Evolutionary conservation across 2,329 filamentous ascomycete genomes (phyloP).

Genomic region (Gaeumannomyces sp.): DNA sequence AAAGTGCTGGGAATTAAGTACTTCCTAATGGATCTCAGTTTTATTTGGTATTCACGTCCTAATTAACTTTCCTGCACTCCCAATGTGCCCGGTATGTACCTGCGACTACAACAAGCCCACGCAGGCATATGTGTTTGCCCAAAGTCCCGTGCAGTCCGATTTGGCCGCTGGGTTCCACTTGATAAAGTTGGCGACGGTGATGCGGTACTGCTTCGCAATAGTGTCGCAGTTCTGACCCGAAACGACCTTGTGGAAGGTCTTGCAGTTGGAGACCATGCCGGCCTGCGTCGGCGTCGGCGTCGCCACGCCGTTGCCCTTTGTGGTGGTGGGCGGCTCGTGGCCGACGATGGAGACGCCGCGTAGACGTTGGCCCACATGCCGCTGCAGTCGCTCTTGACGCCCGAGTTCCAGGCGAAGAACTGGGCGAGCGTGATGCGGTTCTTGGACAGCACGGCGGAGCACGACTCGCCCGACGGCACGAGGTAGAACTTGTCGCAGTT

Average conservation of each 20-base stretch:
- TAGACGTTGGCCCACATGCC: slow-evolving; percentile 13
- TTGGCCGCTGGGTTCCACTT: neutral
- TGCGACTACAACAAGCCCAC: neutral
- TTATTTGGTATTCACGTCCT: too few relatives aligned
- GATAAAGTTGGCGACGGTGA: neutral
- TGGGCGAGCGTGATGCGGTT: neutral
- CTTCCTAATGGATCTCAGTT: too few relatives aligned
- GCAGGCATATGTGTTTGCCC: neutral
- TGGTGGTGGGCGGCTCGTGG: slow-evolving; percentile 33
- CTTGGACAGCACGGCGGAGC: neutral
- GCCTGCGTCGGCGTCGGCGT: slow-evolving; percentile 3
- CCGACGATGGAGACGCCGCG: slow-evolving; percentile 37
- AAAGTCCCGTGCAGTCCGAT: neutral
- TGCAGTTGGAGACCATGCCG: slow-evolving; percentile 4
- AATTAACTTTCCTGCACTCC: too few relatives aligned
- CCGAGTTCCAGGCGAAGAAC: neutral
- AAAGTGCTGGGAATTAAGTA: too few relatives aligned
- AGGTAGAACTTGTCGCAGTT: slow-evolving; percentile 5
- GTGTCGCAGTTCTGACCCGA: neutral
- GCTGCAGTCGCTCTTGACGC: too few relatives aligned
- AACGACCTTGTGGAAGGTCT: neutral
- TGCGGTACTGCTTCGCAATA: neutral
- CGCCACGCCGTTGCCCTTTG: neutral
- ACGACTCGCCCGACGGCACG: neutral
- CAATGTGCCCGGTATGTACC: too few relatives aligned